phyloP scores from a whole-genome alignment of 805 yeast genomes.

The Candida quercuum region DNA sequence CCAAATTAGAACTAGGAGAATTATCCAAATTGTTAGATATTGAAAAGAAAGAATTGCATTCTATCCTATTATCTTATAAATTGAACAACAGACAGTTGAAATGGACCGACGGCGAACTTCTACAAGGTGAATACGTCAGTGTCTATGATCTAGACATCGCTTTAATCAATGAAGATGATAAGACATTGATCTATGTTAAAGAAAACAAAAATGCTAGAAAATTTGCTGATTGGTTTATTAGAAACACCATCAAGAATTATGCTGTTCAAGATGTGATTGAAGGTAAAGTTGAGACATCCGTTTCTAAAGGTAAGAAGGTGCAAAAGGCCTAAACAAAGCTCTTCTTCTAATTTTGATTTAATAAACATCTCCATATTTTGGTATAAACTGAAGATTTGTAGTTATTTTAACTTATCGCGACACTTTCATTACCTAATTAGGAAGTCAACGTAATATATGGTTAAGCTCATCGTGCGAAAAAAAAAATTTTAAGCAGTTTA shows the following conservation, averaged over 20 bases:
- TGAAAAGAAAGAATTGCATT: slow-evolving; percentile 27
- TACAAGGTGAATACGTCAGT: slow-evolving; percentile 35
- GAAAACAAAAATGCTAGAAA: slow-evolving; percentile 40
- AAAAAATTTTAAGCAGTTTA: neutral
- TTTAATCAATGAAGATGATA: slow-evolving; percentile 31
- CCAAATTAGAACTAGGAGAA: slow-evolving; percentile 39
- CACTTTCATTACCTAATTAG: slow-evolving; percentile 1
- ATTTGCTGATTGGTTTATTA: slow-evolving; percentile 46
- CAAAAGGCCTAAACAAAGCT: neutral
- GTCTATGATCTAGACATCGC: slow-evolving; percentile 41
- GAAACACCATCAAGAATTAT: slow-evolving; percentile 41
- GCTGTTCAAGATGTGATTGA: slow-evolving; percentile 35
- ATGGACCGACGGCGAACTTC: slow-evolving; percentile 36
- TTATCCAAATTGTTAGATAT: slow-evolving; percentile 34
- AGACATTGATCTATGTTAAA: slow-evolving; percentile 33
- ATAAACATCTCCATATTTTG: too few species aligned
- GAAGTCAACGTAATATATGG: too few species aligned
- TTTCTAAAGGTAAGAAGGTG: neutral
- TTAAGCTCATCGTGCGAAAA: neutral
- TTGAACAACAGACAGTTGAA: slow-evolving; percentile 39
- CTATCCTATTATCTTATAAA: slow-evolving; percentile 38
- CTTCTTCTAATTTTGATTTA: neutral
- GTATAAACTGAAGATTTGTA: too few species aligned
- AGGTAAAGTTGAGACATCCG: slow-evolving; percentile 3
- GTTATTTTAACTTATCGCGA: too few species aligned